Percentiles rank a stretch among this genome's conserved stretches.
Conservation (phyloP, 306 rosid genomes). For the Mucuna pruriens region DNA sequence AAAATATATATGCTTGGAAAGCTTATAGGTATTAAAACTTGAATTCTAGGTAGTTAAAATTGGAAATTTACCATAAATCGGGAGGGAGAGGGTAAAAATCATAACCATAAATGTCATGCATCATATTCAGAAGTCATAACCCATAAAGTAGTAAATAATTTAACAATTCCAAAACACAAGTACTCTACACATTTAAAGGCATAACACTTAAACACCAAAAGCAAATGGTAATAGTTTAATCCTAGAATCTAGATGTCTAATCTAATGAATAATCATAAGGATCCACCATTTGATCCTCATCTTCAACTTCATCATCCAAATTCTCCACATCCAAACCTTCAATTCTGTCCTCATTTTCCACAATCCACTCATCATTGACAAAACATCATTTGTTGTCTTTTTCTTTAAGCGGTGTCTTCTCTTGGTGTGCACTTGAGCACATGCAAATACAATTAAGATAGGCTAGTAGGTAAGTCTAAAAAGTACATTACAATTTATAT, state of each 20-base stretch:
- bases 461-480: not conserved
- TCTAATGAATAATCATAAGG: not conserved
- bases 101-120: not conserved
- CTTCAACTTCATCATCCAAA: not conserved
- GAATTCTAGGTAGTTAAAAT: not conserved
- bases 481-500: not conserved
- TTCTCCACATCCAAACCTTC: not conserved
- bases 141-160: not conserved
- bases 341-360: not conserved
- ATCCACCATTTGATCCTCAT: not conserved
- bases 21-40: constrained; percentile 12
- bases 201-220: not conserved
- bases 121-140: not conserved
- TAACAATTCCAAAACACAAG: not conserved
- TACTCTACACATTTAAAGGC: not conserved
- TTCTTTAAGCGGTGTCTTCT: not conserved
- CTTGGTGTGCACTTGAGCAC: not conserved
- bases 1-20: not conserved
- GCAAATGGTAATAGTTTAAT: not conserved
- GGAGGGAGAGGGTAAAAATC: not conserved
- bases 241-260: not conserved
- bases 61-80: not conserved
- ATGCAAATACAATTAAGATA: not conserved
- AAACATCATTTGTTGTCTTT: not conserved
- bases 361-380: not conserved